Conservation (phyloP, 768 basidiomycete genomes). For the Tricholoma hemisulphureum region DNA sequence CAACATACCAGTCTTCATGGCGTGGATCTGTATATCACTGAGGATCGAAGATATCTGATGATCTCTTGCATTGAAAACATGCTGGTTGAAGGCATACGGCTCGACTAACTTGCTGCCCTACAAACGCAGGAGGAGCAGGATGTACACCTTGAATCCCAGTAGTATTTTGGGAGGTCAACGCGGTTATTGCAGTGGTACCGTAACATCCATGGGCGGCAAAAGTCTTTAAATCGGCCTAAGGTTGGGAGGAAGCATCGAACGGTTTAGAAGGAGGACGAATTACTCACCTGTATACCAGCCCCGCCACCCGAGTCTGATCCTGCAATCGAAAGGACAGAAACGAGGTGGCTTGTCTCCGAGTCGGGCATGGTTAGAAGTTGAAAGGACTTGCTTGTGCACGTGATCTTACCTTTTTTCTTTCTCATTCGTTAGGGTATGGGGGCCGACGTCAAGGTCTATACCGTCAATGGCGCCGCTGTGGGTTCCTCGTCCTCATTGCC, state of each 20-base stretch:
- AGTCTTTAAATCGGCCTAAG: conserved; percentile 82
- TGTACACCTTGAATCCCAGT: conserved; percentile 76
- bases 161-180: conserved; percentile 89
- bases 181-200: conserved; percentile 80
- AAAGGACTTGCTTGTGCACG: not conserved
- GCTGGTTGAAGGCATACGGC: not conserved
- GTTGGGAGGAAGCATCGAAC: not conserved
- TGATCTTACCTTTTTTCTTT: not conserved
- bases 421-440: conserved; percentile 10
- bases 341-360: not conserved
- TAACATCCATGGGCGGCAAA: conserved; percentile 78
- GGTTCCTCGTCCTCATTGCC: conserved; percentile 91
- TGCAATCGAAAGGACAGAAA: conserved; percentile 64
- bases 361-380: not conserved
- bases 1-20: conserved; percentile 92
- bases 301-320: conserved; percentile 84
- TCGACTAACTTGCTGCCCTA: conserved; percentile 65
- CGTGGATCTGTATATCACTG: conserved; percentile 65
- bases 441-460: conserved; percentile 78
- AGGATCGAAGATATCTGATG: conserved; percentile 69
- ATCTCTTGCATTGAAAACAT: conserved; percentile 3
- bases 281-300: conserved; percentile 80
- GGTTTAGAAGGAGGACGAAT: not conserved
- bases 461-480: conserved; percentile 88
- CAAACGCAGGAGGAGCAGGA: conserved; percentile 64